Evolutionary conservation across 106 monocot genomes (phyloP), one percentile per base, ranked within the genome.

Genomic region (Iris macrosiphon): DNA sequence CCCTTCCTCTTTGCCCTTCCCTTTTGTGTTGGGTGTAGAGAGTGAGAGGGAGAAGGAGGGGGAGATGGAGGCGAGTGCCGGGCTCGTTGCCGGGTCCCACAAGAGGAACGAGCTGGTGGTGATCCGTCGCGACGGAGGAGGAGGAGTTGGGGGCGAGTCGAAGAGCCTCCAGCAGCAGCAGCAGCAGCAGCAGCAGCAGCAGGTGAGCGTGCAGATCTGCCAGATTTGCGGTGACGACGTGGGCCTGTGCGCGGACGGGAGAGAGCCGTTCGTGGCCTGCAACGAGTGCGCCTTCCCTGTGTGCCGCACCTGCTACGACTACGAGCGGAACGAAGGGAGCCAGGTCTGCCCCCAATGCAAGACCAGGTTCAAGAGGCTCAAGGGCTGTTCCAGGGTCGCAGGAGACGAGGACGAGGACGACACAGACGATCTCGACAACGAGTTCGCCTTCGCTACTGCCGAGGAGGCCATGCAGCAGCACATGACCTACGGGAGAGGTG

Each of bases 291-390:
- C 91, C 25, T 92, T 92, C 63, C 91, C 91, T 0, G 55, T 92
- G 15, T 92, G 91, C 65, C 33, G 59, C n/a, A 82, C 72, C 31
- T 92, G 91, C 60, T 92, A 92, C 19, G 85, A 87, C 63, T 93
- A 93, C 49, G 92, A 93, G 69, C 69, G 92, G 2, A 63, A 77
- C 37, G 92, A 93, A 62, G 92, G 92, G 15, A 87, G 43, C 58
- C 92, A 93, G 76, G 76, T 83, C 53, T 93, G 92, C 65, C 92
- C 92, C 25, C 92, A 93, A 74, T 93, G 92, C 77, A 93, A 87
- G 63, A 93, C 92, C 45, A 68, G 92, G 40, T 87, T 83, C 52
- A 93, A 93, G 62, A 72, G 92, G 7, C 87, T 83, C 74, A 93
- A 80, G 63, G 92, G 90, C 7, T 87, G 79, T 32, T 67, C 87